Conservation (phyloP, 148 eudicot species). For the Persicaria tinctoria region DNA sequence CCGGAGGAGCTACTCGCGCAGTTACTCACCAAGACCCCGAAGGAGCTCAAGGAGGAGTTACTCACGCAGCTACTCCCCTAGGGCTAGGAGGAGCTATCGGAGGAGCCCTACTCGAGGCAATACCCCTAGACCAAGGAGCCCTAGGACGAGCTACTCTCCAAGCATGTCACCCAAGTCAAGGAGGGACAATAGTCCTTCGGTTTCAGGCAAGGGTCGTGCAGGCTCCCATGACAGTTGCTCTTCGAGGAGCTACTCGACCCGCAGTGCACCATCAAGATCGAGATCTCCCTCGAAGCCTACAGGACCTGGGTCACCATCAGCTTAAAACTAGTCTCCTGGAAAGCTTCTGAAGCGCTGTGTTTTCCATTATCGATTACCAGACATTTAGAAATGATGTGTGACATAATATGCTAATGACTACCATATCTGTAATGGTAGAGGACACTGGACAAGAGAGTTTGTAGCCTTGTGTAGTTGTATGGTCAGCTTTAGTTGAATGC, state of each 20-base stretch:
- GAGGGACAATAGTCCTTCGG: constrained; percentile 2
- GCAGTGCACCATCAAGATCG: constrained; percentile 42
- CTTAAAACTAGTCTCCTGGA: constrained; percentile 8
- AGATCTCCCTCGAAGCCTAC: constrained; percentile 31
- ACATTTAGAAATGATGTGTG: too few relatives aligned
- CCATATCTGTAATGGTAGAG: too few relatives aligned
- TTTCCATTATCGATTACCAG: too few relatives aligned
- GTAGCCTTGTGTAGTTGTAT: too few relatives aligned
- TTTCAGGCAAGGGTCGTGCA: constrained; percentile 20
- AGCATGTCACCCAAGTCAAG: not conserved
- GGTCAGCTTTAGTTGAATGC: too few relatives aligned
- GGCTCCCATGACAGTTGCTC: constrained; percentile 27
- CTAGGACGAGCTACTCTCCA: not conserved
- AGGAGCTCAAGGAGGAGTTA: constrained; percentile 16
- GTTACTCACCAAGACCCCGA: constrained; percentile 29
- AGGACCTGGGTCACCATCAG: constrained; percentile 26
- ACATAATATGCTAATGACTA: too few relatives aligned
- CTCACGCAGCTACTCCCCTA: constrained; percentile 9
- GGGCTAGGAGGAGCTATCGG: not conserved
- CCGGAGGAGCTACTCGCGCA: constrained; percentile 27
- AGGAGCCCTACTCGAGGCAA: not conserved
- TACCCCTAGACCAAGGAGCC: not conserved
- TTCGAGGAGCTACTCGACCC: constrained; percentile 40
- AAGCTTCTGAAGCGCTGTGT: too few relatives aligned
- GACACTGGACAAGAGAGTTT: too few relatives aligned